Evolutionary conservation across 352 stramenopile species (phyloP).

Genomic region (Nothophytophthora sp.): DNA sequence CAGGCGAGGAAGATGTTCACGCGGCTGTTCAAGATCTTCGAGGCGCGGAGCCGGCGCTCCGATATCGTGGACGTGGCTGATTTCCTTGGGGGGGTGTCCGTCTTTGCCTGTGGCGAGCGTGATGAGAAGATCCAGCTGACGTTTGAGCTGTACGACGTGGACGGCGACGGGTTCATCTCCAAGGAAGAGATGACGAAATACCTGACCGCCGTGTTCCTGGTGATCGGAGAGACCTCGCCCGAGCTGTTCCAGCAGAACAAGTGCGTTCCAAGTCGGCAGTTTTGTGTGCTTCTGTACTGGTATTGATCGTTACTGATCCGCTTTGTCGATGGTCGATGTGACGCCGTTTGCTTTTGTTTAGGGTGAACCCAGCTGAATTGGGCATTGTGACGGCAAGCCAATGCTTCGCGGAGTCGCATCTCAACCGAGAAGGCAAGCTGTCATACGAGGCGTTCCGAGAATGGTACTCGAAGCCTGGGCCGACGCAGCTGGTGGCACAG

Average conservation of each 20-base stretch:
- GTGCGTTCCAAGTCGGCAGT: slow-evolving; percentile 28
- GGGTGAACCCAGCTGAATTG: slow-evolving; percentile 64
- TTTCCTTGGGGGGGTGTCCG: slow-evolving; percentile 81
- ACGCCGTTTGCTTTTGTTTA: slow-evolving; percentile 10
- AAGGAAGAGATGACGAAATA: slow-evolving; percentile 89
- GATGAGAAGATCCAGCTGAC: slow-evolving; percentile 85
- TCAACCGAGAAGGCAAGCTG: slow-evolving; percentile 67
- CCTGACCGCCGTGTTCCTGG: slow-evolving; percentile 81
- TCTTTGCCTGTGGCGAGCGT: slow-evolving; percentile 78
- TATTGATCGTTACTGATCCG: neutral
- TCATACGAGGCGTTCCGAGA: slow-evolving; percentile 72
- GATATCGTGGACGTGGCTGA: slow-evolving; percentile 80
- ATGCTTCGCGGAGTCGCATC: slow-evolving; percentile 72
- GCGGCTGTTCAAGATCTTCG: slow-evolving; percentile 82
- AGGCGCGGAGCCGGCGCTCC: slow-evolving; percentile 33
- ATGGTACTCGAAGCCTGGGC: slow-evolving; percentile 78
- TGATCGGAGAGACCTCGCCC: slow-evolving; percentile 68
- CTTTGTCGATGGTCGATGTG: neutral
- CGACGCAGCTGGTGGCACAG: slow-evolving; percentile 38
- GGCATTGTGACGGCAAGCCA: slow-evolving; percentile 67
- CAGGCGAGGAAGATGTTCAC: slow-evolving; percentile 75
- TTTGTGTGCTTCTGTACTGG: neutral
- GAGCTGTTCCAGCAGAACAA: slow-evolving; percentile 75
- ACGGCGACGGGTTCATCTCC: slow-evolving; percentile 84
- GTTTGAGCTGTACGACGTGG: slow-evolving; percentile 88